These are phyloP conservation scores for Micromonas commoda DNA, from an alignment of 139 green algal species.

Conservation along the genomic window DNA sequence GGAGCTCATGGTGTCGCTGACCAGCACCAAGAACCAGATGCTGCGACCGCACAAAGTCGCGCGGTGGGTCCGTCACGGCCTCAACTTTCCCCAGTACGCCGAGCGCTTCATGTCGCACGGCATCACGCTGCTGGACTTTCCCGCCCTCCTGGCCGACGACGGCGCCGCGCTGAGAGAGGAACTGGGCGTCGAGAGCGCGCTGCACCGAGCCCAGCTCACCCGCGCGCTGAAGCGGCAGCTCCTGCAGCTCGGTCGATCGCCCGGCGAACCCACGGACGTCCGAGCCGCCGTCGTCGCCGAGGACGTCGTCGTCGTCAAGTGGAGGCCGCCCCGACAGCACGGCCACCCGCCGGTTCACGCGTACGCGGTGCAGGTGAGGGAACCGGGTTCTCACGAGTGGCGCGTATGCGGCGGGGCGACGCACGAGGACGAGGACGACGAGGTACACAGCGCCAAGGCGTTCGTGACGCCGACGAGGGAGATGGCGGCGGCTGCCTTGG, in stretches of 20 bases:
- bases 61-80: slow-evolving; percentile 48
- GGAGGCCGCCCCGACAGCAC: not conserved
- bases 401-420: not conserved
- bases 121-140: slow-evolving; percentile 53
- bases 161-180: slow-evolving; percentile 42
- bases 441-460: not conserved
- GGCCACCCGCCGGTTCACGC: slow-evolving; percentile 46
- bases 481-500: not conserved
- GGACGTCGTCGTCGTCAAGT: not conserved
- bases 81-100: slow-evolving; percentile 48
- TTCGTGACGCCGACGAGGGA: no score
- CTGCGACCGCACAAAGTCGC: slow-evolving; percentile 35
- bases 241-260: not conserved
- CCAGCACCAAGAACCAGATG: not conserved
- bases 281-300: not conserved
- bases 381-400: not conserved
- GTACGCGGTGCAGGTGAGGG: slow-evolving; percentile 38
- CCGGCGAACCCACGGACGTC: not conserved
- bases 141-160: slow-evolving; percentile 46
- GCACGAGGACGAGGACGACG: not conserved
- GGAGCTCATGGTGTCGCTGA: slow-evolving; percentile 45
- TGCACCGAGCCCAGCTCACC: slow-evolving; percentile 44
- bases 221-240: slow-evolving; percentile 30
- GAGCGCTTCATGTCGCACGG: slow-evolving; percentile 40
- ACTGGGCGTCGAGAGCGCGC: slow-evolving; percentile 32